These are phyloP conservation scores for Gaeumannomyces tritici DNA, from an alignment of 2,329 filamentous ascomycete species.

Conservation along the genomic window DNA sequence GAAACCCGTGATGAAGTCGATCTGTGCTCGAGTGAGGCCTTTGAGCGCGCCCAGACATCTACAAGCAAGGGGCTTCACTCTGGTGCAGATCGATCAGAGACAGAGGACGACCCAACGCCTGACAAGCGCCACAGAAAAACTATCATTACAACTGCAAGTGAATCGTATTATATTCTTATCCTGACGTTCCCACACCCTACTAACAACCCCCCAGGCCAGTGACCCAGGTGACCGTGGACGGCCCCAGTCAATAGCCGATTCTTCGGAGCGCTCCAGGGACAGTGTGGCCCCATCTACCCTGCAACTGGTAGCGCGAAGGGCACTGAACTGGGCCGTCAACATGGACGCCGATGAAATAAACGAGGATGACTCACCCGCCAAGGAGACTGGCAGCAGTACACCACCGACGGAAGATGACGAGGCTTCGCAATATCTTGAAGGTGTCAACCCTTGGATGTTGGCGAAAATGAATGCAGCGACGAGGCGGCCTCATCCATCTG, in stretches of 20 bases:
- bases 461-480: slow-evolving; percentile 1
- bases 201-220: neutral
- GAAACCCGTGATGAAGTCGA: neutral
- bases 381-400: neutral
- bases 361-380: neutral
- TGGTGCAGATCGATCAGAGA: no score
- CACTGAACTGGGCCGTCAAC: neutral
- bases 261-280: neutral
- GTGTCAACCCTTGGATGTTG: slow-evolving; percentile 3
- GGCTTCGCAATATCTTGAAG: neutral
- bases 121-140: neutral
- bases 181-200: neutral
- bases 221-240: no score
- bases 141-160: neutral
- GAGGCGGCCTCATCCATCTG: neutral
- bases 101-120: neutral
- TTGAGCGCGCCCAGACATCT: neutral
- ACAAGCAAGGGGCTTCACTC: neutral
- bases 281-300: neutral
- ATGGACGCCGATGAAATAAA: neutral
- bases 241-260: neutral
- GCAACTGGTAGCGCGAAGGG: neutral
- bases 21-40: no score
- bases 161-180: neutral
- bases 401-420: neutral